Base-by-base conservation (phyloP, 768 basidiomycete species). In the Mycena floridula region DNA sequence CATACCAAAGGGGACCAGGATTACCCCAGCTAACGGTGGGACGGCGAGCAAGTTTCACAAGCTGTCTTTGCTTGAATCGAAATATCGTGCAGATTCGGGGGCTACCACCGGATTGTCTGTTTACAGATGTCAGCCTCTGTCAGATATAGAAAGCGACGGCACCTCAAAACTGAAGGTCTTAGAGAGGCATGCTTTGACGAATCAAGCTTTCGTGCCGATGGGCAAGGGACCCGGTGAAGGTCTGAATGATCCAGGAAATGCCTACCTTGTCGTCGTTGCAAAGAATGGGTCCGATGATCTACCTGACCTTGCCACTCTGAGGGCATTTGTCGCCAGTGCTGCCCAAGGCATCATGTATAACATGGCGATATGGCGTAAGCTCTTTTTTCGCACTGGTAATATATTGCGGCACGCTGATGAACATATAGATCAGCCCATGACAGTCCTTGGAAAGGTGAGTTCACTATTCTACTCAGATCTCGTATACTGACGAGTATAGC, bases 181-280 rank as follows among this genome's bases (percentile, higher is more conserved):
- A 49, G 96, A 99, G 63, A 74, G 94, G 24, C 96, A 99, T 57
- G 75, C 82, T 23, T 86, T 74, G 60, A 94, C 89, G 11, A 95
- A 85, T 52, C 95, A 97, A 60, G 83, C 87, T 5, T 98, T 98
- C 62, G 77, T 97, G 45, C 95, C 96, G 7, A 92, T 98, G 89
- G 89, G 91, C 4, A 62, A 66, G 30, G 79, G 76, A 20, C 61
- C 53, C 32, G 74, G 64, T 32, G 74, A 76, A 50, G 69, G 68
- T 24, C 65, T 76, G 50, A 61, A 50, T 21, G 75, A 77, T 20
- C 66, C 76, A 5, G 76, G 73, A 1, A 62, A 66, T 21, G 61
- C 66, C 25, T 95, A 95, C 60, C 66, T 98, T 36, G 90, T 94
- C 9, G 82, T 95, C 15, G 95, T 92, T 2, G 89, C 91, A 9